These are phyloP conservation scores for Catenaria anguillulae DNA, from an alignment of 371 early-diverging fungal genomes.

Conservation along the genomic window DNA sequence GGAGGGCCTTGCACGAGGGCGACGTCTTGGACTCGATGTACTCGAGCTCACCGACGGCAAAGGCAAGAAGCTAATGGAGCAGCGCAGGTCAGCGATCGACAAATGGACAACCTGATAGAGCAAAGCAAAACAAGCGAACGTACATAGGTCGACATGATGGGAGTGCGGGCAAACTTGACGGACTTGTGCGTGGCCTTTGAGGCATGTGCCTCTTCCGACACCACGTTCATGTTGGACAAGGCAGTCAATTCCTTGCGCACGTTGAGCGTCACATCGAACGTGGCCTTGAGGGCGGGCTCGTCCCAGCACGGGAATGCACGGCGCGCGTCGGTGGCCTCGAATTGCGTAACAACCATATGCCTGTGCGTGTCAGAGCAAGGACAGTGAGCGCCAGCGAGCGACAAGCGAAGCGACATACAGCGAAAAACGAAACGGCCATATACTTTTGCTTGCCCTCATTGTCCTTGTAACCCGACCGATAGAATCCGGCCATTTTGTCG, in stretches of 20 bases:
- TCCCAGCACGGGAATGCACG: conserved; percentile 83
- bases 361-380: conserved; percentile 4
- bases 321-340: conserved; percentile 86
- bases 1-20: conserved; percentile 38
- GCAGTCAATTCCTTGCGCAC: conserved; percentile 52
- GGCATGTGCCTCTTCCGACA: conserved; percentile 16
- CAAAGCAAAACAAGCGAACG: not conserved
- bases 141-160: conserved; percentile 76
- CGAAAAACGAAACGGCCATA: not conserved
- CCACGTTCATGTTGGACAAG: conserved; percentile 71
- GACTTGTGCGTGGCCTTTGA: conserved; percentile 18
- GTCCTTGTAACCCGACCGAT: conserved; percentile 55
- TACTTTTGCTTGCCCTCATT: conserved; percentile 22
- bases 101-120: no score
- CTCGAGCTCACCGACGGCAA: conserved; percentile 77
- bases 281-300: conserved; percentile 81
- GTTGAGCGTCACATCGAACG: conserved; percentile 61
- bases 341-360: conserved; percentile 70
- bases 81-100: no score
- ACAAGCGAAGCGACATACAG: not conserved
- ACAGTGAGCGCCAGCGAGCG: no score
- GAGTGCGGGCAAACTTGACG: conserved; percentile 62
- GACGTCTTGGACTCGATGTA: conserved; percentile 62
- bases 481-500: conserved; percentile 75
- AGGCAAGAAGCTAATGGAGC: conserved; percentile 79